These are phyloP conservation scores for Pythium brassicae DNA, from an alignment of 352 stramenopile species.

Conservation along the genomic window DNA sequence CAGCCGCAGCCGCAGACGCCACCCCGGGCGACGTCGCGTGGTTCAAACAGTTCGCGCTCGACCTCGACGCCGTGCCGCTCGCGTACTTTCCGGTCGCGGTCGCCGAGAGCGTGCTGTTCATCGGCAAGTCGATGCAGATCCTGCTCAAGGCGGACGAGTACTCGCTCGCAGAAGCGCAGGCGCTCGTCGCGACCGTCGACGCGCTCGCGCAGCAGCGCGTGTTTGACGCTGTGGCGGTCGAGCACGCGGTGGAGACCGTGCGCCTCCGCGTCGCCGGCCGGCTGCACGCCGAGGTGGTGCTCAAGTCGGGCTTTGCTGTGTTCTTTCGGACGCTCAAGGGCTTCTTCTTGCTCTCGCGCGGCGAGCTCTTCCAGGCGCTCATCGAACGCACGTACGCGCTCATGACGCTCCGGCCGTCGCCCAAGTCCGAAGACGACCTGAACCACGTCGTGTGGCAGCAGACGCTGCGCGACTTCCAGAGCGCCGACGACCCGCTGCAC, in stretches of 20 bases:
- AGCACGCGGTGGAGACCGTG: constrained; percentile 56
- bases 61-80: constrained; percentile 52
- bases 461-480: constrained; percentile 43
- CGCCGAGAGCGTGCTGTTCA: constrained; percentile 62
- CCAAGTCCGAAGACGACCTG: constrained; percentile 57
- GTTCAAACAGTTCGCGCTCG: constrained; percentile 45
- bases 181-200: constrained; percentile 34
- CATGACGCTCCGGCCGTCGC: constrained; percentile 45
- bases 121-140: constrained; percentile 62
- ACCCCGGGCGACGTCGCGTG: constrained; percentile 22
- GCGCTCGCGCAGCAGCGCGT: constrained; percentile 24
- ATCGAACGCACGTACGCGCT: constrained; percentile 55
- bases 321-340: constrained; percentile 54
- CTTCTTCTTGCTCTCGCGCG: constrained; percentile 63
- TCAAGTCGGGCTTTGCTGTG: constrained; percentile 57
- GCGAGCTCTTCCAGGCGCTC: constrained; percentile 72
- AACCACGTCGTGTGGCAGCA: constrained; percentile 59
- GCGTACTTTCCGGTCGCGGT: constrained; percentile 58
- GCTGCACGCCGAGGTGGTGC: constrained; percentile 63
- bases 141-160: constrained; percentile 45
- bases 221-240: constrained; percentile 48
- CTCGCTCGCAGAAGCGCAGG: constrained; percentile 40
- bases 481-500: constrained; percentile 33
- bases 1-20: no score
- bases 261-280: constrained; percentile 42